Evolutionary conservation across 1,284 basidiomycete genomes (phyloP), one percentile per base, ranked within the genome.

Genomic region (Sutorius eximius): DNA sequence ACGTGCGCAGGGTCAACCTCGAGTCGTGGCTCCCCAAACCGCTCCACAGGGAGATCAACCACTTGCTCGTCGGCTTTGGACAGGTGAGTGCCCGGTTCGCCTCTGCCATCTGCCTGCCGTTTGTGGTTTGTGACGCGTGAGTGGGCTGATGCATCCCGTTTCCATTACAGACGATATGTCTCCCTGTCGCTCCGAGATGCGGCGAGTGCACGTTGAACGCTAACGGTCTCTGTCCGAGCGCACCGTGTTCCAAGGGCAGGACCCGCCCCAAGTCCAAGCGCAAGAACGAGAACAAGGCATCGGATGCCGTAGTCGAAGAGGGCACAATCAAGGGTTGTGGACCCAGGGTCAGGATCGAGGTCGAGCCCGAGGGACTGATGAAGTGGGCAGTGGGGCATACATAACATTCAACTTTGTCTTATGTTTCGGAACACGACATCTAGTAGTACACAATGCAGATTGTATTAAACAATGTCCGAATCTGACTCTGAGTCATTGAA

Each of bases 1-100:
- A 32, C 49, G n/a, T 46, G 10, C 45, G 5, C 54, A 91, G 92
- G 50, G 71, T 95, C 38, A 95, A 95, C 65, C 77, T 97, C 3
- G 86, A 97, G 70, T 93, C 90, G 0, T 97, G 95, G 95, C 79
- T 97, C 1, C 95, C 94, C 0, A 80, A 78, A 22, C 83, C 89
- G 55, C 75, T 91, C 1, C 90, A 93, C 62, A 81, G 79, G 10
- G 85, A 92, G 6, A 93, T 97, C 63, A 97, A 96, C 68, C 87
- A 89, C 49, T 72, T 94, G 72, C 79, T 98, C 4, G 95, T 97
- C 8, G 94, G 95, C 0, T 96, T 97, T 60, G 95, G 95, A 13
- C 96, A 98, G 79, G 89, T 90, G 60, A 51, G 71, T 38, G 10
- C n/a, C 11, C 22, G 18, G 8, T 27, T 27, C 24, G 24, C 24